Conservation (phyloP, 169 alveolate genomes). For the Besnoitia besnoiti region DNA sequence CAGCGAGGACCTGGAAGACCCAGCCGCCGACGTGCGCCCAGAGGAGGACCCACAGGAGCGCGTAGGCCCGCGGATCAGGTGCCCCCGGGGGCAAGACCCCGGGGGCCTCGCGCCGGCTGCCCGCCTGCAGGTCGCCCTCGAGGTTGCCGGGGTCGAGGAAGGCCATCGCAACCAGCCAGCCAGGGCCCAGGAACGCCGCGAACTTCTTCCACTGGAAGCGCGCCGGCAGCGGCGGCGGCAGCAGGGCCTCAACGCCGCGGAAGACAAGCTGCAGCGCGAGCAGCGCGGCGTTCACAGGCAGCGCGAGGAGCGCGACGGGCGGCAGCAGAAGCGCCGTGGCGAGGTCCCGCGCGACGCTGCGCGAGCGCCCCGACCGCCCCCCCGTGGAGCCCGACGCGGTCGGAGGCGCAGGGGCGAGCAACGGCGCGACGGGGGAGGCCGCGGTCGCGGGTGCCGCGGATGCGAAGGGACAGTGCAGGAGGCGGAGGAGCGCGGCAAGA, state of each 20-base stretch:
- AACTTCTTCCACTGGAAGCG: constrained; percentile 11
- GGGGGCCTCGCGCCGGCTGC: constrained; percentile 67
- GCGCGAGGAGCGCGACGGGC: background rate
- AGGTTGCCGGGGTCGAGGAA: constrained; percentile 80
- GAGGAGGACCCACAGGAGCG: constrained; percentile 74
- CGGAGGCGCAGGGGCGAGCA: background rate
- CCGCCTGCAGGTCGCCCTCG: constrained; percentile 77
- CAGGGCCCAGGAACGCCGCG: constrained; percentile 74
- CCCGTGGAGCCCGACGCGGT: background rate
- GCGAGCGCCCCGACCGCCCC: background rate
- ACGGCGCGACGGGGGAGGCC: background rate
- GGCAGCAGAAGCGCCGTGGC: background rate
- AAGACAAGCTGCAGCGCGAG: constrained; percentile 4
- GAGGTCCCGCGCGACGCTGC: background rate
- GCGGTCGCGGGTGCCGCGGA: background rate
- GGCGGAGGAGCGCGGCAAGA: background rate
- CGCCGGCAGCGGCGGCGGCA: constrained; percentile 34
- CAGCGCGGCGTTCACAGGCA: background rate
- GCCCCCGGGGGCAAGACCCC: background rate
- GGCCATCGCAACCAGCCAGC: constrained; percentile 81
- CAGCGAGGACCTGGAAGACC: constrained; percentile 74
- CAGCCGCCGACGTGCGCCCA: constrained; percentile 75
- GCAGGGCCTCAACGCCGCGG: constrained; percentile 11
- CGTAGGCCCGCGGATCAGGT: constrained; percentile 63
- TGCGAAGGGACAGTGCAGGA: background rate